Percentiles rank a stretch among this genome's conserved stretches.
Evolutionary conservation across 176 grass and related monocot species (phyloP).

Genomic region (Coix lacrymajobi): DNA sequence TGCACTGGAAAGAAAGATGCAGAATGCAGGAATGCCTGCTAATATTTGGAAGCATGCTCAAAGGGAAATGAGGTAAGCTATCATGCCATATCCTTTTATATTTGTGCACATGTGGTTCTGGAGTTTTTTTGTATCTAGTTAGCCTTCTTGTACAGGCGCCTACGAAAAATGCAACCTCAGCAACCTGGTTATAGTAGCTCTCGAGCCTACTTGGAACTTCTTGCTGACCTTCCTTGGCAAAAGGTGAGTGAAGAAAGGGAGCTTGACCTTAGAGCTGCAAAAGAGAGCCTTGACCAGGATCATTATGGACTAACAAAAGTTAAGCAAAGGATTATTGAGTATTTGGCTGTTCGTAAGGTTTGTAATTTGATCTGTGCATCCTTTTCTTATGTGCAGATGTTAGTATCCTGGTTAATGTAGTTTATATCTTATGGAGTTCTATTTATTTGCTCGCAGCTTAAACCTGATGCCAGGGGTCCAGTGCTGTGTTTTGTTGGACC

Average conservation of each 20-base stretch:
- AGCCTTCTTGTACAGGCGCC: conserved; percentile 44
- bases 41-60: conserved; percentile 99
- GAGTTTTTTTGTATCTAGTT: conserved; percentile 10
- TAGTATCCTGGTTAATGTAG: not conserved
- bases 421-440: conserved; percentile 11
- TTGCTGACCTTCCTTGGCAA: conserved; percentile 96
- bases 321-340: conserved; percentile 96
- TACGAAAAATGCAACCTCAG: conserved; percentile 97
- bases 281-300: conserved; percentile 86
- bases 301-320: conserved; percentile 90
- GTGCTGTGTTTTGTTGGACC: conserved; percentile 97
- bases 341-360: conserved; percentile 98
- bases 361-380: conserved; percentile 26
- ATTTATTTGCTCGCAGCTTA: conserved; percentile 63
- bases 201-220: conserved; percentile 83
- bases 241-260: conserved; percentile 93
- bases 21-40: conserved; percentile 94
- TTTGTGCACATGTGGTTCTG: not conserved
- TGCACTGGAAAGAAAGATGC: conserved; percentile 98
- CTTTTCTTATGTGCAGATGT: not conserved
- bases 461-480: conserved; percentile 94
- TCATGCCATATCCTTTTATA: conserved; percentile 22
- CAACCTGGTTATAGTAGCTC: conserved; percentile 99
- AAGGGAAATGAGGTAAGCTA: conserved; percentile 80
- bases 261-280: conserved; percentile 86